Conservation (phyloP, 352 stramenopile genomes). For the Globisporangium perplexum region DNA sequence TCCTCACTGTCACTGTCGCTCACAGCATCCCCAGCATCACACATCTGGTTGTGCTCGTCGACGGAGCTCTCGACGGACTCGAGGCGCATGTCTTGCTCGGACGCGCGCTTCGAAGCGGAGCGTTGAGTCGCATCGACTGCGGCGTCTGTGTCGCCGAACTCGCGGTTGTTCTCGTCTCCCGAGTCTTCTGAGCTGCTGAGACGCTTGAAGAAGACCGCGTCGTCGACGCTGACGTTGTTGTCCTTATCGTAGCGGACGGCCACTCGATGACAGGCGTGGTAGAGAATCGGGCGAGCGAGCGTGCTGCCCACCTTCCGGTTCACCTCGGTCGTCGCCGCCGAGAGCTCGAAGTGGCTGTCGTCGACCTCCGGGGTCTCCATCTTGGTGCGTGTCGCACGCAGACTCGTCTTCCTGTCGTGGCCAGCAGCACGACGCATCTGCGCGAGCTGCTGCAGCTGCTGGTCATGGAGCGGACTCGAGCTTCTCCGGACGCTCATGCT, state of each 20-base stretch:
- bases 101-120: constrained; percentile 9
- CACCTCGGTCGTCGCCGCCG: background rate
- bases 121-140: too few species aligned
- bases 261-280: background rate
- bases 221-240: background rate
- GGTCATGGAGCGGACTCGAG: background rate
- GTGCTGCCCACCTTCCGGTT: background rate
- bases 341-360: background rate
- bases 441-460: background rate
- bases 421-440: background rate
- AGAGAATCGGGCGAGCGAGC: constrained; percentile 1
- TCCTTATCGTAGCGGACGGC: background rate
- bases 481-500: background rate
- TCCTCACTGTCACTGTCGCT: background rate
- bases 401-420: background rate
- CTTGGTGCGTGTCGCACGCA: background rate
- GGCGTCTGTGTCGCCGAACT: constrained; percentile 2
- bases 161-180: constrained; percentile 8
- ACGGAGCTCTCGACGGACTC: background rate
- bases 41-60: background rate
- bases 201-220: constrained; percentile 6
- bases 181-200: background rate
- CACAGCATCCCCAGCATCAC: background rate
- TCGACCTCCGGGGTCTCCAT: background rate
- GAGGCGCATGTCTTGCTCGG: constrained; percentile 3